Conservation (phyloP, 306 rosid genomes). For the Prunus mume region DNA sequence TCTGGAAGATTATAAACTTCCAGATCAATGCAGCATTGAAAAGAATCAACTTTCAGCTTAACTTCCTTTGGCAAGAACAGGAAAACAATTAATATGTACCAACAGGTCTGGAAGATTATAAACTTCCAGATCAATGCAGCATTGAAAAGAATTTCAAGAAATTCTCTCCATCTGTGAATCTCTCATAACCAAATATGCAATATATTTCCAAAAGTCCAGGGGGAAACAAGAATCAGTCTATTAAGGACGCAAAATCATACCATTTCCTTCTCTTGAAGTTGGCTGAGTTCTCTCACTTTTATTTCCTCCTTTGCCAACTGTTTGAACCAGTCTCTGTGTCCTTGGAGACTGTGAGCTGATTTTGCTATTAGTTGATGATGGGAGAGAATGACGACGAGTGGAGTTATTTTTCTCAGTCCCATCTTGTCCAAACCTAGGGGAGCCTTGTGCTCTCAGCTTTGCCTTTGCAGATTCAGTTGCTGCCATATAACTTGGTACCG, state of each 20-base stretch:
- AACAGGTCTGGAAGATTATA: background rate
- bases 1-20: background rate
- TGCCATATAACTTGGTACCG: constrained; percentile 92
- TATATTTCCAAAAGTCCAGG: background rate
- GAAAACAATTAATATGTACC: background rate
- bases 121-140: background rate
- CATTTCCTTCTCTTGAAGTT: constrained; percentile 71
- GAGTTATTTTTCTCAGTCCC: constrained; percentile 50
- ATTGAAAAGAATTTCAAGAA: background rate
- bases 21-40: background rate
- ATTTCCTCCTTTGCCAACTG: constrained; percentile 68
- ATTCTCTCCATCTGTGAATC: background rate
- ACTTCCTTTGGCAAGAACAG: background rate
- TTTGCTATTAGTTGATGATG: constrained; percentile 69
- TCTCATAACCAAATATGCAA: background rate
- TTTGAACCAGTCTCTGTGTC: constrained; percentile 69
- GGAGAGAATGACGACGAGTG: constrained; percentile 82
- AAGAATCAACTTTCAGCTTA: background rate
- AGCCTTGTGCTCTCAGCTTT: constrained; percentile 92
- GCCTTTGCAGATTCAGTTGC: constrained; percentile 99
- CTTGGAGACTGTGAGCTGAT: constrained; percentile 88
- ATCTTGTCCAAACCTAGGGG: constrained; percentile 78
- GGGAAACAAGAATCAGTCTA: background rate
- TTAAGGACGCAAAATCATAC: constrained; percentile 40
- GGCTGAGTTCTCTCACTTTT: constrained; percentile 48